Percentiles rank a stretch among this genome's conserved stretches.
These are phyloP conservation scores for Mycena epipterygia DNA, from an alignment of 768 basidiomycete species.

Conservation along the genomic window DNA sequence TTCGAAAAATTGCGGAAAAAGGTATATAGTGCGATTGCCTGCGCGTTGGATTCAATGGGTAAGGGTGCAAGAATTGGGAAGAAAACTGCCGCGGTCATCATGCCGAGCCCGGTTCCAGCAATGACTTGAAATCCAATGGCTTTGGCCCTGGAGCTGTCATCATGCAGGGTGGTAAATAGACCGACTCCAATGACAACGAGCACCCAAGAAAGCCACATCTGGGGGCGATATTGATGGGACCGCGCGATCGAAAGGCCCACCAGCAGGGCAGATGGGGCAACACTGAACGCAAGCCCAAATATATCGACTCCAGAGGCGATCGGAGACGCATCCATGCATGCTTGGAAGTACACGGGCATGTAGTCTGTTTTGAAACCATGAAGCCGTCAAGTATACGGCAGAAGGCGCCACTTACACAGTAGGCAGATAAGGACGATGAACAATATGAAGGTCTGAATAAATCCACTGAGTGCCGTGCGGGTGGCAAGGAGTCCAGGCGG, in stretches of 20 bases:
- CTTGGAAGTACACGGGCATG: conserved; percentile 60
- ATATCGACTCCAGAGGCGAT: conserved; percentile 46
- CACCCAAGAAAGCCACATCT: conserved; percentile 25
- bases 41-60: conserved; percentile 42
- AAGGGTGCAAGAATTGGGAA: conserved; percentile 60
- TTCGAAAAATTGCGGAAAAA: conserved; percentile 48
- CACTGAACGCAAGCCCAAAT: conserved; percentile 38
- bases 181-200: conserved; percentile 15
- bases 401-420: background rate
- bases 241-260: conserved; percentile 45
- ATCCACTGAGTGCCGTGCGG: conserved; percentile 27
- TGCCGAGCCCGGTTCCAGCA: conserved; percentile 19
- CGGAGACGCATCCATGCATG: conserved; percentile 51
- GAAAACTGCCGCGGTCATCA: conserved; percentile 39
- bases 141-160: conserved; percentile 10
- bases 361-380: conserved; percentile 46
- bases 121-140: conserved; percentile 23
- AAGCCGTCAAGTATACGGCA: background rate
- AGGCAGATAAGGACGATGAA: conserved; percentile 17
- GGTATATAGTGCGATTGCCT: conserved; percentile 54
- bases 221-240: conserved; percentile 16
- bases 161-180: conserved; percentile 12
- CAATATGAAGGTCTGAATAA: conserved; percentile 15
- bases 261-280: conserved; percentile 40
- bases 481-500: conserved; percentile 6